phyloP scores from a whole-genome alignment of 768 basidiomycete genomes.

The Cyclocybe cylindracea region DNA sequence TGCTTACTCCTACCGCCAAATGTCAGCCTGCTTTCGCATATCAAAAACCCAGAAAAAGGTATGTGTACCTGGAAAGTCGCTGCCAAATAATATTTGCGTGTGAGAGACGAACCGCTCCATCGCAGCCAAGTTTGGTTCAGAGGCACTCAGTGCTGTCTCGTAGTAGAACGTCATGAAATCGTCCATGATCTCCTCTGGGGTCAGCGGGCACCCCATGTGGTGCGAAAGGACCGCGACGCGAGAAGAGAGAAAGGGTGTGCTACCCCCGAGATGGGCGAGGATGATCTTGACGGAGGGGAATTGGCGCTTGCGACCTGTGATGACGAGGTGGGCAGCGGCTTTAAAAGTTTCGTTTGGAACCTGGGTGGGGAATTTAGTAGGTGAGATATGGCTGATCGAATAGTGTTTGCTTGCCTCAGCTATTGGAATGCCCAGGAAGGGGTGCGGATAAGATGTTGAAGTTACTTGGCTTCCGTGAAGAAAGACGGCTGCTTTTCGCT shows the following conservation, averaged over 20 bases:
- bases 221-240: slow-evolving; percentile 68
- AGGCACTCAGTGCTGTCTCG: slow-evolving; percentile 69
- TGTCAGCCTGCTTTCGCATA: neutral
- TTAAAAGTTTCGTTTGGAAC: slow-evolving; percentile 84
- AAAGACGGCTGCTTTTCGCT: slow-evolving; percentile 61
- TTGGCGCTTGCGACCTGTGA: slow-evolving; percentile 65
- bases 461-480: slow-evolving; percentile 72
- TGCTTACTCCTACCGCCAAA: slow-evolving; percentile 36
- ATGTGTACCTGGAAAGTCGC: slow-evolving; percentile 71
- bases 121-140: slow-evolving; percentile 49
- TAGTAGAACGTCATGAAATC: slow-evolving; percentile 77
- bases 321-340: slow-evolving; percentile 76
- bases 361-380: slow-evolving; percentile 30
- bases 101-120: slow-evolving; percentile 50
- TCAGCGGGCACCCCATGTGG: slow-evolving; percentile 70
- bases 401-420: slow-evolving; percentile 48
- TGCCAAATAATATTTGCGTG: slow-evolving; percentile 66
- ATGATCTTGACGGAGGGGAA: slow-evolving; percentile 63
- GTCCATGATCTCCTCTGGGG: slow-evolving; percentile 61
- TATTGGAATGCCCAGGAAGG: slow-evolving; percentile 66
- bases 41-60: neutral
- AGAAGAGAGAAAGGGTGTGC: slow-evolving; percentile 60
- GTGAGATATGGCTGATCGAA: slow-evolving; percentile 1
- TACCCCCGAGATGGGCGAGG: slow-evolving; percentile 77
- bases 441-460: slow-evolving; percentile 63